Conservation (phyloP, 495 filamentous ascomycete genomes). For the Trichoderma orchidacearum region DNA sequence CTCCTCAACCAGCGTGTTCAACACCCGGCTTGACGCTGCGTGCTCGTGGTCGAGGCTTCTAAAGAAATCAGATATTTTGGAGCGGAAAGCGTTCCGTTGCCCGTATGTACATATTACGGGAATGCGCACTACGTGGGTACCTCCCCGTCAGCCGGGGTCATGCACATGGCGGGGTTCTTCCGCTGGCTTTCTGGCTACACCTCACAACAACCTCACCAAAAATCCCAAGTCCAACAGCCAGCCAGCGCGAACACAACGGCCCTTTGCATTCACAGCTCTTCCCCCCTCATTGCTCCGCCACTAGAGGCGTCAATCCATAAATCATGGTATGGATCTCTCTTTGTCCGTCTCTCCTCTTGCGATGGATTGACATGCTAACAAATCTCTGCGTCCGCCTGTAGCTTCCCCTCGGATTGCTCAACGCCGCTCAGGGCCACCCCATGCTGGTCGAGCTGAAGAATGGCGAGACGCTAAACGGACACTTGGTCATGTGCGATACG, state of each 20-base stretch:
- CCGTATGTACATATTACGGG: not conserved
- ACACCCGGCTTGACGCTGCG: too few species aligned
- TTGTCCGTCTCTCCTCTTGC: not conserved
- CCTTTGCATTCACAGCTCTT: too few species aligned
- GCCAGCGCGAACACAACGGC: too few species aligned
- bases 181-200: not conserved
- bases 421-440: constrained; percentile 90
- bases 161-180: constrained; percentile 2
- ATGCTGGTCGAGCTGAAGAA: constrained; percentile 99
- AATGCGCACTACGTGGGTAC: not conserved
- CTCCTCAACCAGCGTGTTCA: too few species aligned
- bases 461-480: constrained; percentile 93
- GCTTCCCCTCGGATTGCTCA: constrained; percentile 87
- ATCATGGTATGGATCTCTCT: not conserved
- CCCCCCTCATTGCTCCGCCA: too few species aligned
- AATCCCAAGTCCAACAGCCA: not conserved
- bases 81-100: not conserved
- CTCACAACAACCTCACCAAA: not conserved
- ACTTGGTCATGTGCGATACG: constrained; percentile 89
- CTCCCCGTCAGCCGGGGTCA: not conserved
- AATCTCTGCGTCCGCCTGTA: constrained; percentile 15
- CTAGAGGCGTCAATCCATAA: not conserved
- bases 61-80: not conserved
- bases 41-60: not conserved
- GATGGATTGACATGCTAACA: not conserved